Evolutionary conservation across 805 yeast genomes (phyloP).

Genomic region (Schwanniomyces vanrijiae): DNA sequence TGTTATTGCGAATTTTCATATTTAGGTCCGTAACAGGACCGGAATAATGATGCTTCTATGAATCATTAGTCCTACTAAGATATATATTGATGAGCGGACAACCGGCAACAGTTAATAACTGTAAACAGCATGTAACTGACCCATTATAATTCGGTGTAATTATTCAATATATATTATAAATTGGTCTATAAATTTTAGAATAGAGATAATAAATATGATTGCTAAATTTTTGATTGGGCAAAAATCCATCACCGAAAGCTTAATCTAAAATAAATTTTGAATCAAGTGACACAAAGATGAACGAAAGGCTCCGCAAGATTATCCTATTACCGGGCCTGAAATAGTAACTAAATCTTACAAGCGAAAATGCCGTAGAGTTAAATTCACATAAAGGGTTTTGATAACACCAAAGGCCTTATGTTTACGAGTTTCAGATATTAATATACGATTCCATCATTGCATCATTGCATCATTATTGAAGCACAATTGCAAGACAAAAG

Average conservation of each 20-base stretch:
- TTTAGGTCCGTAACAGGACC: slow-evolving; percentile 5
- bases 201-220: too few relatives aligned
- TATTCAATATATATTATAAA: too few relatives aligned
- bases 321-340: background rate
- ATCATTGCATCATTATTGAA: too few relatives aligned
- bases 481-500: too few relatives aligned
- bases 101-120: slow-evolving; percentile 2
- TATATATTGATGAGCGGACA: background rate
- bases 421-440: background rate
- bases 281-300: background rate
- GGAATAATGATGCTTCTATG: slow-evolving; percentile 1
- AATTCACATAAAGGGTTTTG: background rate
- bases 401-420: background rate
- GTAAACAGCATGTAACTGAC: background rate
- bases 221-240: background rate
- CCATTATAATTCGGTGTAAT: too few relatives aligned
- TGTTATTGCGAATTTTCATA: background rate
- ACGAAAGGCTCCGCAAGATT: background rate
- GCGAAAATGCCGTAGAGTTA: background rate
- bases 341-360: background rate
- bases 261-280: background rate
- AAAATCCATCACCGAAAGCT: background rate
- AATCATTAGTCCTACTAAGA: slow-evolving; percentile 3
- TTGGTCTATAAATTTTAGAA: too few relatives aligned
- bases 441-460: too few relatives aligned